Conservation (phyloP, 2,329 filamentous ascomycete genomes). For the Xylaria multiplex region DNA sequence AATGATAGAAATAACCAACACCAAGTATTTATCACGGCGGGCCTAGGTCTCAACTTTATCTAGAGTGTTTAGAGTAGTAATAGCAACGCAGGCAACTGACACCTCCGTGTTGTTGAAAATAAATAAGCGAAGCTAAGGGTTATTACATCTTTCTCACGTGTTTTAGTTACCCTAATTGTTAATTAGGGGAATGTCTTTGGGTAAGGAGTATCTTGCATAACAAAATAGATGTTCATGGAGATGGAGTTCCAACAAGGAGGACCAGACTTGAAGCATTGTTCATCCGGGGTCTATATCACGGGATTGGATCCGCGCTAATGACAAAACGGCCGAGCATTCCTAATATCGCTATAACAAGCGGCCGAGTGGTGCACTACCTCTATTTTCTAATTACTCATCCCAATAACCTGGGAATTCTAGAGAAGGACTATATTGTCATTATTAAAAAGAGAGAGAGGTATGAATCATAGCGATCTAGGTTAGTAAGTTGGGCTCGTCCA, state of each 20-base stretch:
- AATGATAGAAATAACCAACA: too few species aligned
- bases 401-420: not conserved
- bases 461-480: not conserved
- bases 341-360: not conserved
- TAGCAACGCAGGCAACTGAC: too few species aligned
- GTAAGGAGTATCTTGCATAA: too few species aligned
- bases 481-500: not conserved
- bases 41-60: too few species aligned
- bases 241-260: not conserved
- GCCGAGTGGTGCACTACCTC: not conserved
- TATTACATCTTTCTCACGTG: too few species aligned
- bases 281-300: slow-evolving; percentile 5
- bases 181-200: too few species aligned
- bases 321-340: slow-evolving; percentile 3
- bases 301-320: slow-evolving; percentile 18
- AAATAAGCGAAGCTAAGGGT: too few species aligned
- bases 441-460: not conserved
- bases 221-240: too few species aligned
- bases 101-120: too few species aligned
- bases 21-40: too few species aligned
- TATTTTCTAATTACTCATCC: not conserved
- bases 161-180: too few species aligned
- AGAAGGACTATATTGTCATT: not conserved
- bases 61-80: too few species aligned
- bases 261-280: slow-evolving; percentile 11